Evolutionary conservation across 495 filamentous ascomycete species (phyloP), one percentile per base, ranked within the genome.

Genomic region (Platismatia glauca): DNA sequence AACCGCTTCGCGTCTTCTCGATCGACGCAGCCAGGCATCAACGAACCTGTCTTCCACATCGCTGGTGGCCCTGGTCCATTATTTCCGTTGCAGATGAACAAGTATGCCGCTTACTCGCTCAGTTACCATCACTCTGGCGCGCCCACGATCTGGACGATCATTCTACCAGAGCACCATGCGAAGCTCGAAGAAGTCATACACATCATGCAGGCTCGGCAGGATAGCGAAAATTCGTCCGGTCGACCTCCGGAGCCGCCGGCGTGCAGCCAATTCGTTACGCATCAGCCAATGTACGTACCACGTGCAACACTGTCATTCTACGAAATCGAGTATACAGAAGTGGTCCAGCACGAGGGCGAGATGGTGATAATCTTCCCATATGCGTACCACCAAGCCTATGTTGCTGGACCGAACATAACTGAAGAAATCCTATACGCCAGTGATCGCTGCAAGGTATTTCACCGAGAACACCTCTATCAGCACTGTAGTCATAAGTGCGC

Each of bases 331-430:
- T 43, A 35, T 37, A 56, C 53, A 1, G 37, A 53, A 27, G 58
- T 61, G 16, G 39, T 55, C 4, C 63, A 66, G 37, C 22, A 53
- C 24, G 57, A 41, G 18, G 65, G 64, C 5, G 62, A 66, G 33
- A 48, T 67, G 48, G 31, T 66, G 7, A 57, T 67, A 4, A 65
- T 38, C 22, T 67, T 66, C 27, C 57, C 63, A 7, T 61, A 37
- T 16, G 65, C 65, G 24, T 66, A 66, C 38, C 27, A 66, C 11
- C 50, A 66, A 33, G 57, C 38, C 9, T 62, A 35, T 33, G 57
- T 39, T 38, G n/a, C 43, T 33, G 50, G 65, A 33, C 44, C 39
- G 2, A 67, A 59, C 24, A 59, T 59, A 1, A 44, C 58, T 6
- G 55, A 66, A 34, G 24, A 43, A 13, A 61, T 46, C 2, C 22